Evolutionary conservation across 1,139 yeast species (phyloP).

Genomic region (Hansenula lynferdii): DNA sequence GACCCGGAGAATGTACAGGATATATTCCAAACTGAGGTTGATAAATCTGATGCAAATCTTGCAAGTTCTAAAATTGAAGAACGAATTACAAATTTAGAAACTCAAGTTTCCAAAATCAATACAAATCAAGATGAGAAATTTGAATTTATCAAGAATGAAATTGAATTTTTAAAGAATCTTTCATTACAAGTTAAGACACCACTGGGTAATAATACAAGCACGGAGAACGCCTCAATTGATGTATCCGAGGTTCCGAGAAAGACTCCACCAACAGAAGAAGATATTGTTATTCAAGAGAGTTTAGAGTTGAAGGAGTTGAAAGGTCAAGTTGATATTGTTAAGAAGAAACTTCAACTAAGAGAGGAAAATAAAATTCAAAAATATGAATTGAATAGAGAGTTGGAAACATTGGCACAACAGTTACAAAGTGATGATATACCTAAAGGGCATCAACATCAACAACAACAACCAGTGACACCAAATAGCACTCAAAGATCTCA

Average conservation of each 20-base stretch:
- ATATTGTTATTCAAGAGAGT: slow-evolving; percentile 15
- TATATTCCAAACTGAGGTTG: slow-evolving; percentile 6
- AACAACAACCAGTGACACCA: background rate
- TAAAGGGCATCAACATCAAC: background rate
- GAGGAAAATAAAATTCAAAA: slow-evolving; percentile 18
- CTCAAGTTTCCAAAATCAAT: slow-evolving; percentile 4
- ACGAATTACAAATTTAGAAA: slow-evolving; percentile 10
- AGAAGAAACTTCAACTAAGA: slow-evolving; percentile 14
- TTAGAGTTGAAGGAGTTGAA: slow-evolving; percentile 16
- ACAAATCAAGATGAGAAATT: slow-evolving; percentile 10
- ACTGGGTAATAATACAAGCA: no score
- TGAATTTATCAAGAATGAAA: slow-evolving; percentile 15
- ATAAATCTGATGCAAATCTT: background rate
- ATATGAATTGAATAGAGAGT: slow-evolving; percentile 15
- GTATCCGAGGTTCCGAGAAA: background rate
- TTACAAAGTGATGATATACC: slow-evolving; percentile 7
- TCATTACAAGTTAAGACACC: slow-evolving; percentile 3
- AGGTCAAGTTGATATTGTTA: slow-evolving; percentile 12
- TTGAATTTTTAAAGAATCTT: slow-evolving; percentile 15
- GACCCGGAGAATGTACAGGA: slow-evolving; percentile 13
- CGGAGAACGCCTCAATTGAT: background rate
- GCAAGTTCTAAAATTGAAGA: slow-evolving; percentile 6
- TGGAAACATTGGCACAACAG: slow-evolving; percentile 4
- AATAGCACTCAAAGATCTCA: no score
- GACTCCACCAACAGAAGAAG: slow-evolving; percentile 11